Percentiles rank a stretch among this genome's conserved stretches.
phyloP scores from a whole-genome alignment of 345 rosid genomes.

The Camelina neglecta region DNA sequence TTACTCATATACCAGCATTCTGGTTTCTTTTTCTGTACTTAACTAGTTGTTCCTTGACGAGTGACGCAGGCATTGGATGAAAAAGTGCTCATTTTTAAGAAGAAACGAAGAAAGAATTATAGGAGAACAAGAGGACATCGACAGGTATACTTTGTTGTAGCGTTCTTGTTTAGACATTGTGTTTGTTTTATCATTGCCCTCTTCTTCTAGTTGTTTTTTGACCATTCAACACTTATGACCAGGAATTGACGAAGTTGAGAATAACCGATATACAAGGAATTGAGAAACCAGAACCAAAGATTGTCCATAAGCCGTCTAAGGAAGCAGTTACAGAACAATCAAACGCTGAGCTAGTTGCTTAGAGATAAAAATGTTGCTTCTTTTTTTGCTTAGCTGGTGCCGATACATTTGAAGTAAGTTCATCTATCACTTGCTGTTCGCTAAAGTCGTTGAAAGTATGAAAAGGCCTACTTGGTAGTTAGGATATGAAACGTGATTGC shows the following conservation, averaged over 20 bases:
- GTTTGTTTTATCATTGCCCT: constrained; percentile 26
- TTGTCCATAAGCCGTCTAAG: constrained; percentile 46
- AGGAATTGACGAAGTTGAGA: constrained; percentile 96
- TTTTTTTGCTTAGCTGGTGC: neutral
- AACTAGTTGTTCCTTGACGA: constrained; percentile 17
- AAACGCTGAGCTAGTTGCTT: constrained; percentile 64
- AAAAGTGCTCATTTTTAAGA: constrained; percentile 91
- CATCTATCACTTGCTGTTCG: constrained; percentile 14
- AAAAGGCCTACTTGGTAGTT: constrained; percentile 26
- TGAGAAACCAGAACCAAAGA: constrained; percentile 60
- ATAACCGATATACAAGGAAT: constrained; percentile 93
- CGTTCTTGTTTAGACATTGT: neutral
- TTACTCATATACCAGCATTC: neutral
- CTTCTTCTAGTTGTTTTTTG: neutral
- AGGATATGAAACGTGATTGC: constrained; percentile 26
- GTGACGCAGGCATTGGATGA: constrained; percentile 84
- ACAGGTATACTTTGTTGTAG: constrained; percentile 52
- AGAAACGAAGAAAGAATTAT: constrained; percentile 89
- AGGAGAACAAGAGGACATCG: constrained; percentile 92
- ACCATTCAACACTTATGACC: constrained; percentile 24
- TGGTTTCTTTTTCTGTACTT: neutral
- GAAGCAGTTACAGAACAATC: constrained; percentile 51
- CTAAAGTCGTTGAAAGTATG: neutral
- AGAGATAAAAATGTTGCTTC: constrained; percentile 27
- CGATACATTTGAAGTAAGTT: constrained; percentile 20